Percentiles rank a stretch among this genome's conserved stretches.
Evolutionary conservation across 805 yeast species (phyloP).

Genomic region (Pichia exigua): DNA sequence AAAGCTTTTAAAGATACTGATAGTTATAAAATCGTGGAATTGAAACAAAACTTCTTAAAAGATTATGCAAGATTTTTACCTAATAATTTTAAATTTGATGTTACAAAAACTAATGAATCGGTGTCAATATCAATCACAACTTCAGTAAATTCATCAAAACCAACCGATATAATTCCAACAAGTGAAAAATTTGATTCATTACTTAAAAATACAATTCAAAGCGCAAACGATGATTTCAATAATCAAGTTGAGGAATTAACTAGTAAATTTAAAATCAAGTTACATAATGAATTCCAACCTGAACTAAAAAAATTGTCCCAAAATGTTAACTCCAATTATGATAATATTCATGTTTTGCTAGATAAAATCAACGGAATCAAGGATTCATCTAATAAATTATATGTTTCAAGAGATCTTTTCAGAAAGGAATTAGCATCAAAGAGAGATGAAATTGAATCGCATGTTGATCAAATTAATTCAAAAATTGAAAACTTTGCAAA

Average conservation of each 20-base stretch:
- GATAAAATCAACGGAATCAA: conserved; percentile 18
- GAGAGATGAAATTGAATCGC: conserved; percentile 23
- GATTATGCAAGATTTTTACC: conserved; percentile 3
- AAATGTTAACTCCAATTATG: conserved; percentile 21
- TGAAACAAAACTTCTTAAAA: conserved; percentile 24
- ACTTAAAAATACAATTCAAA: conserved; percentile 31
- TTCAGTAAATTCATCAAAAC: neutral
- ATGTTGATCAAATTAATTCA: conserved; percentile 24
- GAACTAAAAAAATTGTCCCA: conserved; percentile 29
- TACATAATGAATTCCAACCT: conserved; percentile 28
- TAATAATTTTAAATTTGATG: conserved; percentile 5
- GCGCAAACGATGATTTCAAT: conserved; percentile 33
- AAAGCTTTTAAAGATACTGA: conserved; percentile 19
- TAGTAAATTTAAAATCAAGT: conserved; percentile 17
- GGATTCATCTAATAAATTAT: conserved; percentile 13
- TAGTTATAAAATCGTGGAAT: conserved; percentile 23
- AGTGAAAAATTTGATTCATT: conserved; percentile 23
- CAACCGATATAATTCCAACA: conserved; percentile 13
- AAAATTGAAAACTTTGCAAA: conserved; percentile 5
- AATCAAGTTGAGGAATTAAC: conserved; percentile 29
- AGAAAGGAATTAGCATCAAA: conserved; percentile 35
- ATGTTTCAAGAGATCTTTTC: conserved; percentile 39
- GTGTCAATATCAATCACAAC: conserved; percentile 16
- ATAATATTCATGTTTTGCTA: conserved; percentile 22
- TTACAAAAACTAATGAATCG: neutral